These are phyloP conservation scores for Skeletonema potamos DNA, from an alignment of 108 stramenopile species.

Conservation along the genomic window DNA sequence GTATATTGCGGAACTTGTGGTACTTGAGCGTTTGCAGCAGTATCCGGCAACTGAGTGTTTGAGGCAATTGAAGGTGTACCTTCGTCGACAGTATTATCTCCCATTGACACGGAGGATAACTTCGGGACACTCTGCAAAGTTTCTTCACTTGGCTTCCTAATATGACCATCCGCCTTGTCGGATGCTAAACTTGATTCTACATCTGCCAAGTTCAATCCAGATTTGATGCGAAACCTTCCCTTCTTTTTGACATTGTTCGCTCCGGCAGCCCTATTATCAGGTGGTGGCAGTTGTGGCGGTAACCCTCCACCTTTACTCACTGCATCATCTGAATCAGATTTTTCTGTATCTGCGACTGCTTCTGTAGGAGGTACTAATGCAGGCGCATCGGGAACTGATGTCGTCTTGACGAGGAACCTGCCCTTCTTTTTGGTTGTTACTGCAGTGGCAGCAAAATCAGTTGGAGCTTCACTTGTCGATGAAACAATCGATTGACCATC, in stretches of 20 bases:
- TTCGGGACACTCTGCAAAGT: background rate
- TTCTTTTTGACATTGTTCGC: constrained; percentile 8
- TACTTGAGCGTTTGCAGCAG: background rate
- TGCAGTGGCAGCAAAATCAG: background rate
- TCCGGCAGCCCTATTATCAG: background rate
- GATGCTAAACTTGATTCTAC: background rate
- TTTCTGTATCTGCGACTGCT: background rate
- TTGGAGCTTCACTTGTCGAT: background rate
- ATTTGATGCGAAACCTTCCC: constrained; percentile 20
- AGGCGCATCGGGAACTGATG: background rate
- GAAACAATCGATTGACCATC: background rate
- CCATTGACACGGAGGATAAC: background rate
- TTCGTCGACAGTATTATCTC: background rate
- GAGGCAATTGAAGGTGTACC: background rate
- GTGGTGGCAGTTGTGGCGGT: background rate
- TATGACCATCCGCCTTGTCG: background rate
- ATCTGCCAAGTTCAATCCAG: constrained; percentile 20
- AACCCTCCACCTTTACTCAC: background rate
- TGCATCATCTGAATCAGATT: background rate
- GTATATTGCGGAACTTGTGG: constrained; percentile 2
- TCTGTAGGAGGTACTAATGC: constrained; percentile 1
- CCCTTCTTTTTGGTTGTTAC: constrained; percentile 32
- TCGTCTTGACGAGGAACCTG: constrained; percentile 34
- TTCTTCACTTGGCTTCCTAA: background rate
- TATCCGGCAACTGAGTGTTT: background rate